Base-by-base conservation (phyloP, 331 rosid genomes). In the Stylosanthes scabra region DNA sequence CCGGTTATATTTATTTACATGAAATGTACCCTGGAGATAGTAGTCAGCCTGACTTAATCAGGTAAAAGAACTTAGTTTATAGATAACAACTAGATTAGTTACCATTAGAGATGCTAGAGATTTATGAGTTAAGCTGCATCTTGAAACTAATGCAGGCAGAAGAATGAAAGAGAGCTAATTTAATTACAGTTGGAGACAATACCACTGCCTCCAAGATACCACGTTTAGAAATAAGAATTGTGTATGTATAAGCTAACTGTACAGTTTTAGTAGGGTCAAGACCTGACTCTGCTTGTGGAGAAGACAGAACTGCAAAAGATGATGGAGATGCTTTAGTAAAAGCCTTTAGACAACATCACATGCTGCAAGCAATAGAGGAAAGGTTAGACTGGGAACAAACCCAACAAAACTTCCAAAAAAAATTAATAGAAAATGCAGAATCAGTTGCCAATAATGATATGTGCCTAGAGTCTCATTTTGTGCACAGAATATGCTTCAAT, bases 351-450 rank as follows among this genome's bases (percentile, higher is more conserved):
- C 37, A 61, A 47, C 80, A 55, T 40, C 67, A 56, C 42, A 80
- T 75, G 77, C 66, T 72, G 77, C 67, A 80, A 76, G 73, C 42
- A 4, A 20, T 20, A n/a, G 57, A 71, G 54, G 15, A 16, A 46
- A 16, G 15, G 11, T 34, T 34, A 34, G 39, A 6, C 4, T 29
- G 75, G 81, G 67, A 59, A 75, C 62, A 75, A 13, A 39, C 54
- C n/a, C 2, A 5, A 52, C 44, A 58, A 54, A 64, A 57, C 62
- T 57, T 28, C 28, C 20, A 75, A 50, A 70, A 20, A 20, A 25
- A 60, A 45, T 13, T 46, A 40, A 72, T 37, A 39, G 55, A 57
- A 68, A 29, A 31, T 60, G 55, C 69, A 65, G 56, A 63, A 51
- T 65, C 12, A 40, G 75, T 10, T 42, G 57, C 39, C 37, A 34